These are phyloP conservation scores for Chloranthus sessilifolius DNA, from an alignment of 164 flowering plant species.

Conservation along the genomic window DNA sequence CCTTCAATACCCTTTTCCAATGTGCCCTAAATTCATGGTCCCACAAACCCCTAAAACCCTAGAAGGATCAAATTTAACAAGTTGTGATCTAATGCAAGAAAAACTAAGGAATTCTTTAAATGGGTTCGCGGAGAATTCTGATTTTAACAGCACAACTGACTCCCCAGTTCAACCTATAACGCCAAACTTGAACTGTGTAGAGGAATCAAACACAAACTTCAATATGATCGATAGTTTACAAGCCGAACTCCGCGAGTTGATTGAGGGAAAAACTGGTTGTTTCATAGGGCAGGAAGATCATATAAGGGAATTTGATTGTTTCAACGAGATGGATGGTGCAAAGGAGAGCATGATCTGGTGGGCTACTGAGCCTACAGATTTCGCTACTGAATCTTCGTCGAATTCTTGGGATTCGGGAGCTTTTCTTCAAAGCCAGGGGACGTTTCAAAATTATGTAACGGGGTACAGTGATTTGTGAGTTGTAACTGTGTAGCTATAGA, in stretches of 20 bases:
- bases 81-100: slow-evolving; percentile 13
- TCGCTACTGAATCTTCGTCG: slow-evolving; percentile 49
- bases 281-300: slow-evolving; percentile 24
- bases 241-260: slow-evolving; percentile 39
- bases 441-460: slow-evolving; percentile 52
- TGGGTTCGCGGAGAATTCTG: slow-evolving; percentile 13
- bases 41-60: too few species aligned
- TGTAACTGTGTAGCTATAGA: too few species aligned
- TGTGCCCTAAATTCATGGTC: slow-evolving; percentile 66
- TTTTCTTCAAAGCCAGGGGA: slow-evolving; percentile 26
- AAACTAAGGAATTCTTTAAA: slow-evolving; percentile 22
- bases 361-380: slow-evolving; percentile 16
- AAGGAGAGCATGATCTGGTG: slow-evolving; percentile 46
- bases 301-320: slow-evolving; percentile 35
- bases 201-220: slow-evolving; percentile 6
- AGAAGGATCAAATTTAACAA: too few species aligned
- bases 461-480: slow-evolving; percentile 33
- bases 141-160: too few species aligned
- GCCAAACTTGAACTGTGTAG: slow-evolving; percentile 7
- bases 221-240: slow-evolving; percentile 29
- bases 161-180: slow-evolving; percentile 2
- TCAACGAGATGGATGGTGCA: slow-evolving; percentile 36
- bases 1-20: slow-evolving; percentile 41
- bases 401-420: slow-evolving; percentile 59
- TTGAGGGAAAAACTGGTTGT: slow-evolving; percentile 23